phyloP scores from a whole-genome alignment of 768 basidiomycete genomes.

The Suillus luteus region DNA sequence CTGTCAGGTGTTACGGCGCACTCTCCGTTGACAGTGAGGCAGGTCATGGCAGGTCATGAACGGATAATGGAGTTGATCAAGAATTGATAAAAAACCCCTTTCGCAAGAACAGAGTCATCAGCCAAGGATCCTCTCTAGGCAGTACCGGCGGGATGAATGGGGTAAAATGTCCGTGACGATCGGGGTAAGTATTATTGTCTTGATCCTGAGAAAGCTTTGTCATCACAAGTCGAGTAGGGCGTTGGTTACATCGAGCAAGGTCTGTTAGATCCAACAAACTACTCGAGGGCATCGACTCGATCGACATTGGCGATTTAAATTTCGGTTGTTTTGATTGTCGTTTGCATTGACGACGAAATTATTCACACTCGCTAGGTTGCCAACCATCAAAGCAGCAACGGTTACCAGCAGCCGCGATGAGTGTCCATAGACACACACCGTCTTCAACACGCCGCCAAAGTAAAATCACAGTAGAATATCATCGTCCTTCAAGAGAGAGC shows the following conservation, averaged over 20 bases:
- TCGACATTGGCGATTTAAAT: neutral
- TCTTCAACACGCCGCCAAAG: conserved; percentile 40
- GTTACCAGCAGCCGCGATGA: conserved; percentile 8
- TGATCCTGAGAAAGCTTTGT: conserved; percentile 2
- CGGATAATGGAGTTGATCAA: neutral
- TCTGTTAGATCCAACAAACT: neutral
- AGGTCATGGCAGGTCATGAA: conserved; percentile 4
- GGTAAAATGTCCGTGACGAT: neutral
- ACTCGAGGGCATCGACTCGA: neutral
- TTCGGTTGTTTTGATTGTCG: neutral
- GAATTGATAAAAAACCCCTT: neutral
- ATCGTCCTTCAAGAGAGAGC: conserved; percentile 71
- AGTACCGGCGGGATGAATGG: conserved; percentile 4
- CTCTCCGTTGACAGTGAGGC: neutral
- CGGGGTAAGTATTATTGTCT: neutral
- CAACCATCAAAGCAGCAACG: conserved; percentile 9
- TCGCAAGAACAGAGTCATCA: no score
- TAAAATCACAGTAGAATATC: conserved; percentile 75
- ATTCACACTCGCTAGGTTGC: conserved; percentile 3
- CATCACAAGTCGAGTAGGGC: neutral
- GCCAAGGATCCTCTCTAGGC: neutral
- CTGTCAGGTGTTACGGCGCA: no score
- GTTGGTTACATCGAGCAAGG: neutral
- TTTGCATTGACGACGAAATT: neutral
- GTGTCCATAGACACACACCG: conserved; percentile 25